Conservation (phyloP, 441 rosid species). For the Corymbia calophylla region DNA sequence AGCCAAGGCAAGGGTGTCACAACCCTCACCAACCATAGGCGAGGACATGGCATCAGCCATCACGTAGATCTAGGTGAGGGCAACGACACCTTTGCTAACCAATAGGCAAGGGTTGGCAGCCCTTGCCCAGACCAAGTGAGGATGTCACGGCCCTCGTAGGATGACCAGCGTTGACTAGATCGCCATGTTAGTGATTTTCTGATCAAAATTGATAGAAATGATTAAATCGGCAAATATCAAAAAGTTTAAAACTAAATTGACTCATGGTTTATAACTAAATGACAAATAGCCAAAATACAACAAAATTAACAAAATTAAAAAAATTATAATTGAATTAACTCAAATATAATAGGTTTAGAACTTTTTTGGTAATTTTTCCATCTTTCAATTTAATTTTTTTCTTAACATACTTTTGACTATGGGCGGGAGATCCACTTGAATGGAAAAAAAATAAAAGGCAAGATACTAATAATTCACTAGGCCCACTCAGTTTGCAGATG, state of each 20-base stretch:
- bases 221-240: not conserved
- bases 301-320: not conserved
- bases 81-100: not conserved
- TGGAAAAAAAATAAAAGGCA: not conserved
- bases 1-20: not conserved
- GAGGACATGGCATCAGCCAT: not conserved
- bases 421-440: not conserved
- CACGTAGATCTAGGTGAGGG: too few relatives aligned
- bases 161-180: accelerated
- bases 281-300: not conserved
- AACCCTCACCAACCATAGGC: not conserved
- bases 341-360: not conserved
- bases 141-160: not conserved
- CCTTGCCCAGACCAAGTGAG: not conserved
- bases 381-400: not conserved
- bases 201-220: accelerated
- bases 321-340: not conserved
- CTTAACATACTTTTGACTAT: not conserved
- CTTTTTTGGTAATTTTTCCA: not conserved
- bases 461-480: not conserved
- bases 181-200: accelerated
- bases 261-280: not conserved
- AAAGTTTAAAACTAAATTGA: not conserved
- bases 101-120: not conserved
- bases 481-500: not conserved